Conservation (phyloP, 352 stramenopile species). For the Blastocystis sp. region DNA sequence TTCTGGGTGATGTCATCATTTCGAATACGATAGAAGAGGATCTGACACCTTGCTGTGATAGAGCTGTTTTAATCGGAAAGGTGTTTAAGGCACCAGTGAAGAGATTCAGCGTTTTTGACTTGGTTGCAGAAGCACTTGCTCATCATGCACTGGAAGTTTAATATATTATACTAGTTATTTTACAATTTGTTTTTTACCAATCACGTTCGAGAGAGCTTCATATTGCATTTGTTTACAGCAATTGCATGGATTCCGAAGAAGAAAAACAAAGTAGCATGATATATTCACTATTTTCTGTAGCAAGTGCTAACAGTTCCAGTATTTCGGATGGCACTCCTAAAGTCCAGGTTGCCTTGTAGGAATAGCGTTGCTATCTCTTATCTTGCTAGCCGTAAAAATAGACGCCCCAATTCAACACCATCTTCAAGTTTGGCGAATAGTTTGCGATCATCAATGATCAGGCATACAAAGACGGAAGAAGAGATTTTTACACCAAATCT, state of each 20-base stretch:
- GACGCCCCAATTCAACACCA: background rate
- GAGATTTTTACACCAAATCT: background rate
- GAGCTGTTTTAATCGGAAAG: background rate
- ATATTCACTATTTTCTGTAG: background rate
- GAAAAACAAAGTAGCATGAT: background rate
- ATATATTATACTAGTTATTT: background rate
- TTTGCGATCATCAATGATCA: slow-evolving; percentile 2
- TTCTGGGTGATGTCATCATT: slow-evolving; percentile 13
- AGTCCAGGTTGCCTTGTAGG: background rate
- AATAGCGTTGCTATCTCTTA: background rate
- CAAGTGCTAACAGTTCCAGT: background rate
- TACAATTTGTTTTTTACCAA: background rate
- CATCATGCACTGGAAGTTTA: background rate
- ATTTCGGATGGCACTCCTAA: background rate
- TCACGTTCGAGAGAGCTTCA: background rate
- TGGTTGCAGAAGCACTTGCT: background rate
- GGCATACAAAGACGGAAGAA: slow-evolving; percentile 25
- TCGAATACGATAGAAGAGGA: background rate
- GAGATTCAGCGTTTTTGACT: background rate
- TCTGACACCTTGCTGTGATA: slow-evolving; percentile 10
- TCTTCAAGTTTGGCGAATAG: background rate
- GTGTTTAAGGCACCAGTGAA: slow-evolving; percentile 35
- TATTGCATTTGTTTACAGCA: background rate
- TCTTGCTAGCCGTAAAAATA: slow-evolving; percentile 2
- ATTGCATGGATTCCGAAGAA: no score